These are phyloP conservation scores for Starmera quercuum DNA, from an alignment of 805 yeast species.

Conservation along the genomic window DNA sequence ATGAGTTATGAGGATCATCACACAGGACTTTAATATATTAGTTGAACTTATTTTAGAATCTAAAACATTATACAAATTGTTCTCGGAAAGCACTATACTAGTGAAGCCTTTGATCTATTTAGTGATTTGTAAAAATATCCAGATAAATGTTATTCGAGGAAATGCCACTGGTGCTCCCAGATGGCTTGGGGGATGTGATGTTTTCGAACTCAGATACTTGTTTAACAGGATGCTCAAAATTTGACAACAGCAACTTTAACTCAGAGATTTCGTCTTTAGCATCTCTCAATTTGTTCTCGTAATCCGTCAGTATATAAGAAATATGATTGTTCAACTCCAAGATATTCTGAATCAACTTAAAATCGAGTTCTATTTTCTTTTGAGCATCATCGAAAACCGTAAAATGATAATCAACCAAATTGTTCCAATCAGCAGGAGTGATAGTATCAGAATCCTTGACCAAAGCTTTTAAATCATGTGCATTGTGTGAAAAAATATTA, in stretches of 20 bases:
- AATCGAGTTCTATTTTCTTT: background rate
- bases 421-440: background rate
- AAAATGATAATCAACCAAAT: constrained; percentile 1
- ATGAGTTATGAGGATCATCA: too few relatives aligned
- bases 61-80: too few relatives aligned
- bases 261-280: background rate
- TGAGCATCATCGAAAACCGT: background rate
- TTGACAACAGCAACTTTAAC: background rate
- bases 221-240: background rate
- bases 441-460: background rate
- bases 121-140: background rate
- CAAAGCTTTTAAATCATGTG: background rate
- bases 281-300: background rate
- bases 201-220: background rate
- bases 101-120: too few relatives aligned
- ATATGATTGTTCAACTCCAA: constrained; percentile 2
- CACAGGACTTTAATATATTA: too few relatives aligned
- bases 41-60: too few relatives aligned
- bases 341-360: constrained; percentile 1
- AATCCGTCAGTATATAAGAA: background rate
- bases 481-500: background rate
- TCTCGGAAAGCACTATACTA: too few relatives aligned
- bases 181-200: background rate
- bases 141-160: background rate
- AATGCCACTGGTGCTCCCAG: background rate